Evolutionary conservation across 257 asterid genomes (phyloP), one percentile per base, ranked within the genome.

Genomic region (Jacaranda mimosifolia): DNA sequence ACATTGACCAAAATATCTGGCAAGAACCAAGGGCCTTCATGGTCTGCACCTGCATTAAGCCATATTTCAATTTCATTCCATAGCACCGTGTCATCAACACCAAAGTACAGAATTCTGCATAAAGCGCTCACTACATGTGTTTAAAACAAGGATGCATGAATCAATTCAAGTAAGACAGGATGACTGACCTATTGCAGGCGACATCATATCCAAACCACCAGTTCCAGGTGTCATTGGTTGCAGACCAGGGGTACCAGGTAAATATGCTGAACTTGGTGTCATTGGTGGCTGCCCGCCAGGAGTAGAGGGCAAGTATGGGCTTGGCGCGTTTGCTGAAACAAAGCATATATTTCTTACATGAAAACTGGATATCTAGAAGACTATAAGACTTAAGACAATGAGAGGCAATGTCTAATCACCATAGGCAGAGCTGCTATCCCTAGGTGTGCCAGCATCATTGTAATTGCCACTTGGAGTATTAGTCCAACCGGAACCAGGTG

Each of bases 211-310:
- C 88, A 96, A 81, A 46, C 98, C 92, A 60, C 99, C 98, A 83
- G 97, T 82, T 56, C 98, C 97, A 63, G 98, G 97, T 52, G 97
- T 94, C 98, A 94, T 92, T 43, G 98, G 98, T 73, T 92, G 98
- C 64, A 97, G 98, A 66, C 97, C 98, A 39, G 99, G 99, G 6
- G 99, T 94, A 66, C 99, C 97, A 78, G 99, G 99, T 73, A 94
- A 88, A 80, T 92, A 92, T 51, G 98, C 94, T 42, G 99, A 94
- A 83, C 97, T 92, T 60, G 99, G 98, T 0, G 98, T 94, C 98
- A 92, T 89, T 5, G 99, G 99, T 55, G 96, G 98, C 78, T 91
- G 98, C 56, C 99, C 99, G 70, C 99, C 98, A 46, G 99, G 98
- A 51, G 98, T 93, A n/a, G 97, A 91, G 51, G 99, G 98, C 83